Base-by-base conservation (phyloP, 495 filamentous ascomycete species). In the Xylaria grammica region DNA sequence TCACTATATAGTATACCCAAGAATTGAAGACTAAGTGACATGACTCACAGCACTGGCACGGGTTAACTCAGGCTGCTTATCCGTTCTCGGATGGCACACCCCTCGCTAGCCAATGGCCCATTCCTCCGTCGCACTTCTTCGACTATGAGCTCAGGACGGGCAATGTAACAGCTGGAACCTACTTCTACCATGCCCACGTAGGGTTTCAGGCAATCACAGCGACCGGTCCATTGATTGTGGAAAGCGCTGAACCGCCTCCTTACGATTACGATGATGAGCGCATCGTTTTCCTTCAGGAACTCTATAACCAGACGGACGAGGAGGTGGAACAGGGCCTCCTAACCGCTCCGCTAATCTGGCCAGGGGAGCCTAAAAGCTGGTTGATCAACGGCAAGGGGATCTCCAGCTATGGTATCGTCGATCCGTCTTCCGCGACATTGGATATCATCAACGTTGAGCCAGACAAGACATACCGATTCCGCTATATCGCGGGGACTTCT, bases 141-240 rank as follows among this genome's bases (percentile, higher is more conserved):
- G 85, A 87, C 72, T 85, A 86, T 65, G 81, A 86, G 68, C 70
- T 85, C 10, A 65, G 65, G 13, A 74, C 79, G 5, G 67, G 78
- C 9, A 3, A 65, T 1, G 78, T 75, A 13, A 74, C 80, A 61
- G 77, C 82, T 1, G 84, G 82, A 15, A 80, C 80, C 7, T 85
- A 84, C 69, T 85, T 81, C 67, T 86, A 85, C 53, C 83, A 86
- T 65, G 83, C 81, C 0, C 84, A 86, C 62, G 80, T 86, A 26
- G 79, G 71, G 0, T 77, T 85, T 61, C 83, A 86, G 65, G 78
- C 82, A 2, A 65, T 81, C 29, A 78, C 79, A 54, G 79, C 77
- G 9, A 60, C 75, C 6, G 85, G 84, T 0, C 76, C 85, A 0
- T 67, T 88, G 51, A 82, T 87, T 50, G 80, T 87, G 7, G 75